phyloP scores from a whole-genome alignment of 2,329 filamentous ascomycete species.

The Dactylellina leptospora region DNA sequence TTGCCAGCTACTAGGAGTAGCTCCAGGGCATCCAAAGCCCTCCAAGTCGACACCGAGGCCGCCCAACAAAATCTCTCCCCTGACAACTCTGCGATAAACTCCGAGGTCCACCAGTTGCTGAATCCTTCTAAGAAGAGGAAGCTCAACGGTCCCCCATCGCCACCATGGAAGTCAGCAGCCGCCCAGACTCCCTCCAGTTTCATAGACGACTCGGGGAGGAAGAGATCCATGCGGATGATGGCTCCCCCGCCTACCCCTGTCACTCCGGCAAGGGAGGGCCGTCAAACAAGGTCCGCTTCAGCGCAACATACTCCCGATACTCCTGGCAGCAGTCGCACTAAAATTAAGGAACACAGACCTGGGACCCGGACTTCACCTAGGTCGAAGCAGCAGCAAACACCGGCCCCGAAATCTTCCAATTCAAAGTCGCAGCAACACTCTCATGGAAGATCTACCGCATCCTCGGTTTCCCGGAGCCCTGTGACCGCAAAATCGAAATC shows the following conservation, averaged over 20 bases:
- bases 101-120: constrained; percentile 24
- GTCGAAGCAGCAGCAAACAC: constrained; percentile 45
- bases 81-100: constrained; percentile 17
- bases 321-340: constrained; percentile 53
- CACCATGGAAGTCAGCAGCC: constrained; percentile 88
- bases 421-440: constrained; percentile 16
- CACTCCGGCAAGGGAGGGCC: constrained; percentile 56
- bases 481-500: no score
- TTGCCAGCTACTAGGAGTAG: constrained; percentile 47
- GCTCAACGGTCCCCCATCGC: constrained; percentile 66
- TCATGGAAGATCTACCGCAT: constrained; percentile 9
- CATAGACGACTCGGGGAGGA: constrained; percentile 71
- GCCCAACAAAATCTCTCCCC: constrained; percentile 40
- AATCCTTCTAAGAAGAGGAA: constrained; percentile 57
- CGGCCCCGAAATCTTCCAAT: constrained; percentile 19
- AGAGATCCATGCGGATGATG: constrained; percentile 63
- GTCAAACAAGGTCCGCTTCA: constrained; percentile 58
- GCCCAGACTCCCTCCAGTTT: constrained; percentile 90
- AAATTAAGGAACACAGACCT: constrained; percentile 54
- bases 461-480: constrained; percentile 23
- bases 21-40: constrained; percentile 31
- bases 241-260: constrained; percentile 56
- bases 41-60: constrained; percentile 45
- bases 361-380: constrained; percentile 59
- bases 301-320: constrained; percentile 55